Evolutionary conservation across 73 alveolate genomes (phyloP).

Genomic region (Paramecium caudatum): DNA sequence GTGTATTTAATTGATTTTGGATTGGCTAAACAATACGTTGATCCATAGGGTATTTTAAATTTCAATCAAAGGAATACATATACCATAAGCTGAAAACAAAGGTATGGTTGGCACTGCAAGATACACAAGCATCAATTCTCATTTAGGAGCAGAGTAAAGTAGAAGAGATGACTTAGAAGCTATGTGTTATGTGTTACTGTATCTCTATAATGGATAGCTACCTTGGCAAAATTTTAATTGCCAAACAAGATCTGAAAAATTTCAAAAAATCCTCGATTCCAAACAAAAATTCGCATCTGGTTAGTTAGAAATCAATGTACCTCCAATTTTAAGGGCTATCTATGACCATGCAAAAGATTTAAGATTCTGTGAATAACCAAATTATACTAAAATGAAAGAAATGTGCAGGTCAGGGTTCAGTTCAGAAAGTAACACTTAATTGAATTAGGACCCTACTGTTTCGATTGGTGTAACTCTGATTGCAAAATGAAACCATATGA

Average conservation of each 20-base stretch:
- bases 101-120: conserved; percentile 80
- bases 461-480: conserved; percentile 75
- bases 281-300: conserved; percentile 64
- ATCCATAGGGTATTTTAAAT: conserved; percentile 32
- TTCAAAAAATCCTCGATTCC: conserved; percentile 55
- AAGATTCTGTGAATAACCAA: conserved; percentile 62
- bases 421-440: background rate
- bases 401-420: conserved; percentile 10
- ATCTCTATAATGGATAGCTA: conserved; percentile 69
- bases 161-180: conserved; percentile 82
- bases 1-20: conserved; percentile 78
- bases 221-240: conserved; percentile 76
- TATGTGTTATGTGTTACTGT: conserved; percentile 71
- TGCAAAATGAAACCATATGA: conserved; percentile 60
- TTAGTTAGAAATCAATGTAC: conserved; percentile 65
- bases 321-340: conserved; percentile 31
- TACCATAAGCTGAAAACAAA: conserved; percentile 67
- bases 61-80: conserved; percentile 59
- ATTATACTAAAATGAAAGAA: conserved; percentile 59
- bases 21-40: conserved; percentile 72
- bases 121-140: conserved; percentile 74
- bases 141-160: conserved; percentile 73
- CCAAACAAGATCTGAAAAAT: conserved; percentile 69
- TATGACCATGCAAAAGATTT: conserved; percentile 66
- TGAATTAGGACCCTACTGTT: conserved; percentile 61